Evolutionary conservation across 2,329 filamentous ascomycete species (phyloP), one percentile per base, ranked within the genome.

Genomic region (Ciborinia camelliae): DNA sequence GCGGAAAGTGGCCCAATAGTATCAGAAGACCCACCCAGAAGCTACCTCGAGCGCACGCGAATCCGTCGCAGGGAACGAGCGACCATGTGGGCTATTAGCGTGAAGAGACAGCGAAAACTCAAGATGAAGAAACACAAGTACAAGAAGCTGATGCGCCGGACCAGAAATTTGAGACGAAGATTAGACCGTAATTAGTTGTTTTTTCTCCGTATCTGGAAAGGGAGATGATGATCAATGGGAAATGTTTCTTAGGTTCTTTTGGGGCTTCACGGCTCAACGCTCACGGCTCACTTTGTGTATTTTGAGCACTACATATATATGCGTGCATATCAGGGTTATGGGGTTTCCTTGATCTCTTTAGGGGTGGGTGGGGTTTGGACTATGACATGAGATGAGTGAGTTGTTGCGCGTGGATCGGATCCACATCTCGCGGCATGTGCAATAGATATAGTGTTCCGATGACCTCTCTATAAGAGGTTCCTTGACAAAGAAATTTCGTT

Each of bases 81-180:
- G 68, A 76, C 76, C 62, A 93, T 97, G 89, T 80, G 88, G 67
- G 86, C 92, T 69, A 92, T 99, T 76, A 96, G 91, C 75, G 94
- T 97, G 72, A 92, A 89, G 83, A 85, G 95, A 77, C 92, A 96
- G 79, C 84, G 92, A 75, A 96, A 95, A 81, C 81, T 97, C 75
- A 97, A 92, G 86, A 99, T 99, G 93, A 99, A 99, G 90, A 99
- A 98, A 86, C 94, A 98, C 86, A 99, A 99, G 88, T 97, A 97
- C 80, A 98, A 97, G 92, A 99, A 99, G 86, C 82, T 98, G 71
- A 92, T 97, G 90, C 91, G 90, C 83, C 86, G 87, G 18, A 97
- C 94, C 75, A 87, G 94, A 77, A 94, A 91, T 76, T 78, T 92
- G 81, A 89, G 94, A 76, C 87, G 92, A 76, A 96, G 93, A 60